These are phyloP conservation scores for Ogataea naganishii DNA, from an alignment of 805 yeast species.

Conservation along the genomic window DNA sequence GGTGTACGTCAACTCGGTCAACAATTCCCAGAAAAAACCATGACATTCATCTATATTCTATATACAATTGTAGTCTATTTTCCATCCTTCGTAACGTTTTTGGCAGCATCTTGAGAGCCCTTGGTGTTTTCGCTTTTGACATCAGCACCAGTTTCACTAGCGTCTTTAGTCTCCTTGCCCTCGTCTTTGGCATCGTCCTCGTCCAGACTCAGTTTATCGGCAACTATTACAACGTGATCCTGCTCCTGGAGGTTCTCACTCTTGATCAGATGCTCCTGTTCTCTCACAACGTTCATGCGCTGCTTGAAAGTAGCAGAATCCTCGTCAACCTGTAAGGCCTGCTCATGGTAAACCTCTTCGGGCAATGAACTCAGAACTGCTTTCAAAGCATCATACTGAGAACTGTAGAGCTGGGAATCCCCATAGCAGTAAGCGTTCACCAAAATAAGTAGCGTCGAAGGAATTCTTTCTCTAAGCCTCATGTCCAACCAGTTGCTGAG, in stretches of 20 bases:
- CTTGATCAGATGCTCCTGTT: constrained; percentile 75
- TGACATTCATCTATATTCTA: no score
- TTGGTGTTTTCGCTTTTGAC: no score
- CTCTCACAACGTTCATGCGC: constrained; percentile 63
- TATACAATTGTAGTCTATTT: no score
- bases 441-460: constrained; percentile 77
- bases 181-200: constrained; percentile 23
- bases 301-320: constrained; percentile 59
- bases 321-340: constrained; percentile 76
- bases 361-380: constrained; percentile 88
- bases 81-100: no score
- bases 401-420: constrained; percentile 46
- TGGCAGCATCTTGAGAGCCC: no score
- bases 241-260: constrained; percentile 86
- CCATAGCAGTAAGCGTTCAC: constrained; percentile 86
- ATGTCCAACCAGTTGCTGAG: constrained; percentile 80
- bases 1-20: background rate
- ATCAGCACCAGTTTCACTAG: background rate
- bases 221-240: constrained; percentile 46
- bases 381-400: constrained; percentile 69
- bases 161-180: background rate
- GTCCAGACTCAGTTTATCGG: constrained; percentile 55
- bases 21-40: no score
- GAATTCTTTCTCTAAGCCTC: constrained; percentile 78
- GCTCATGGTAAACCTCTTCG: constrained; percentile 91